Percentiles rank a stretch among this genome's conserved stretches.
These are phyloP conservation scores for Eutypella sp. DNA, from an alignment of 2,329 filamentous ascomycete genomes.

Conservation along the genomic window DNA sequence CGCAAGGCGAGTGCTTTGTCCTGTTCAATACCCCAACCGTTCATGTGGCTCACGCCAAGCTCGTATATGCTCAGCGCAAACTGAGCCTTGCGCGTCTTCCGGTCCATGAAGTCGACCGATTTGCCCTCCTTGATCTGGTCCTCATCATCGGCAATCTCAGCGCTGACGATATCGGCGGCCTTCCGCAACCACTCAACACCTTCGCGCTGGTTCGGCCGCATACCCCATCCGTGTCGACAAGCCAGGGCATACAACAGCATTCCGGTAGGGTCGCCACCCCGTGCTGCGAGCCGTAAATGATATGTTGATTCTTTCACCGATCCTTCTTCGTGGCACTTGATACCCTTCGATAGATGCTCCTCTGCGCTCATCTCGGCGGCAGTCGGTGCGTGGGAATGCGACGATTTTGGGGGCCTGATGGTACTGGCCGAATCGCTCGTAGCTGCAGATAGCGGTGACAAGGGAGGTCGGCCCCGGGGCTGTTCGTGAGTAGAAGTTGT, in stretches of 20 bases:
- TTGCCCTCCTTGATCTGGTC: slow-evolving; percentile 59
- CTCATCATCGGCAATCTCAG: slow-evolving; percentile 81
- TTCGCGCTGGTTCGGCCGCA: slow-evolving; percentile 86
- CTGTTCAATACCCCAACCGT: slow-evolving; percentile 94
- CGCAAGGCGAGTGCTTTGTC: slow-evolving; percentile 82
- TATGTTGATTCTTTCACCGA: slow-evolving; percentile 92
- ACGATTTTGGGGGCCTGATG: slow-evolving; percentile 39
- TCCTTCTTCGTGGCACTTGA: slow-evolving; percentile 83
- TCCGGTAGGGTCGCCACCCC: slow-evolving; percentile 79
- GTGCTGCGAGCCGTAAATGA: slow-evolving; percentile 84
- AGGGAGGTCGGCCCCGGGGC: slow-evolving; percentile 37
- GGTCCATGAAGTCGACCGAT: slow-evolving; percentile 60
- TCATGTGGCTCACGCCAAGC: slow-evolving; percentile 93
- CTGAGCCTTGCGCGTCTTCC: slow-evolving; percentile 82
- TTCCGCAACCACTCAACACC: slow-evolving; percentile 89
- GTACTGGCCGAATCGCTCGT: slow-evolving; percentile 54
- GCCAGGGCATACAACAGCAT: slow-evolving; percentile 96
- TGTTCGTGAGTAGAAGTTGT: slow-evolving; percentile 34
- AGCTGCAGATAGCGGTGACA: slow-evolving; percentile 43
- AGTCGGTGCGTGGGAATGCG: slow-evolving; percentile 46
- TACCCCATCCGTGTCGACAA: slow-evolving; percentile 95
- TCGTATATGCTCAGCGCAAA: slow-evolving; percentile 96
- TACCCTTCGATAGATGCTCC: slow-evolving; percentile 85
- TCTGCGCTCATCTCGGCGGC: slow-evolving; percentile 72
- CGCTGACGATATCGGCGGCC: slow-evolving; percentile 76